Conservation (phyloP, 108 stramenopile species). For the Cyclostephanos tholiformis region DNA sequence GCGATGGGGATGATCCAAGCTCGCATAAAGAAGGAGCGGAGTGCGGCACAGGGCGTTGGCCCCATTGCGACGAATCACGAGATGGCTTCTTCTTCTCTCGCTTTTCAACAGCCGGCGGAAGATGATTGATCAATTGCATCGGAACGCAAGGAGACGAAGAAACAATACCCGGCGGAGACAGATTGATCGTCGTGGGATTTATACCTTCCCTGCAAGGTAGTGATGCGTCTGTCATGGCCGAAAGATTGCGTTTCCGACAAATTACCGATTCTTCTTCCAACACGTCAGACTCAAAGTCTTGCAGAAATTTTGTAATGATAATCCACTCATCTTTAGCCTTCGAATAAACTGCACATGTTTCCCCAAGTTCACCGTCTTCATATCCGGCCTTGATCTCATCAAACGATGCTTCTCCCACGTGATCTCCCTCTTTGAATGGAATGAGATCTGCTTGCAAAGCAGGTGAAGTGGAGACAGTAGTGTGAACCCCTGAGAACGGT, state of each 20-base stretch:
- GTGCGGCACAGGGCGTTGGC: constrained; percentile 54
- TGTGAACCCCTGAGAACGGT: background rate
- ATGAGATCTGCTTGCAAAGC: constrained; percentile 15
- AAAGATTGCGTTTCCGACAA: constrained; percentile 41
- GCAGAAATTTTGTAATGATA: constrained; percentile 43
- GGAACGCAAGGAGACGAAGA: background rate
- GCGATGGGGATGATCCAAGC: background rate
- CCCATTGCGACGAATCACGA: constrained; percentile 69
- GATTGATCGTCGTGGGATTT: background rate
- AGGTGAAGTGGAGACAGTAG: background rate
- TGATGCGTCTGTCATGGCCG: constrained; percentile 24
- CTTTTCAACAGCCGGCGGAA: constrained; percentile 34
- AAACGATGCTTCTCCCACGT: constrained; percentile 66
- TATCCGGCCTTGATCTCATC: constrained; percentile 71
- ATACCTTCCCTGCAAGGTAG: constrained; percentile 9
- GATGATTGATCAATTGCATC: constrained; percentile 11
- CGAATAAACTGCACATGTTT: constrained; percentile 60
- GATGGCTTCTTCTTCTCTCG: constrained; percentile 78
- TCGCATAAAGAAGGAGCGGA: constrained; percentile 14
- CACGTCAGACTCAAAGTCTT: constrained; percentile 6
- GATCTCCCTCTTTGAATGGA: constrained; percentile 75
- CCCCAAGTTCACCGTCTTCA: constrained; percentile 76
- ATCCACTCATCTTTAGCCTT: constrained; percentile 59
- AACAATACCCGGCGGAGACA: constrained; percentile 1
- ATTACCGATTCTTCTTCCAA: background rate